Evolutionary conservation across 805 yeast species (phyloP).

Genomic region (Sugiyamaella valdiviana): DNA sequence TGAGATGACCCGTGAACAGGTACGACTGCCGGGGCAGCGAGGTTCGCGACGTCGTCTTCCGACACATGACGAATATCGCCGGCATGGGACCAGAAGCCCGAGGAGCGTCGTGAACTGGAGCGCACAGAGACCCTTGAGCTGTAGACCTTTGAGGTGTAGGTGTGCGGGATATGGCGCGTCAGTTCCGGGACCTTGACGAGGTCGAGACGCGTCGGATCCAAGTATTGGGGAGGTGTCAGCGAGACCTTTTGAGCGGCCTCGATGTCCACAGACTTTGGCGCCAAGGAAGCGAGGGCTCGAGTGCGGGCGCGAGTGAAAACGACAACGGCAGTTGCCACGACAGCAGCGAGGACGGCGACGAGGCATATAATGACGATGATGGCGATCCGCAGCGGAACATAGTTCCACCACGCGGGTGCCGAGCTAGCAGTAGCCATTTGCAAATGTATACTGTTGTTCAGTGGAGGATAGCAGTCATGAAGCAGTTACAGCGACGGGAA

Average conservation of each 20-base stretch:
- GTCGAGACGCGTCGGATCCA: too few species aligned
- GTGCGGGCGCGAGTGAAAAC: neutral
- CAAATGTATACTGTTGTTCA: neutral
- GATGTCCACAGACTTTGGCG: neutral
- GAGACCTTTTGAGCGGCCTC: too few species aligned
- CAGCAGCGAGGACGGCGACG: neutral
- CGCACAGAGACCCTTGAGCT: too few species aligned
- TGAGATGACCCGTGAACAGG: too few species aligned
- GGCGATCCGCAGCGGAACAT: neutral
- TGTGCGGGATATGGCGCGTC: neutral
- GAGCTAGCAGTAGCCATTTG: neutral
- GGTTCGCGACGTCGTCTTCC: too few species aligned
- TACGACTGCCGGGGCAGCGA: too few species aligned
- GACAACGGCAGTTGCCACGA: neutral
- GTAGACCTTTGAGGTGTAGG: neutral
- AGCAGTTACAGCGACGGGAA: neutral
- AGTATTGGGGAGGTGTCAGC: too few species aligned
- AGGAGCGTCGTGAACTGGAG: too few species aligned
- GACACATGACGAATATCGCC: too few species aligned
- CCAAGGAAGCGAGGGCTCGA: too few species aligned
- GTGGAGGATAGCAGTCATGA: neutral
- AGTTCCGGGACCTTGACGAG: neutral
- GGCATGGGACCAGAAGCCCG: too few species aligned
- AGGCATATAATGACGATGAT: conserved; percentile 3
- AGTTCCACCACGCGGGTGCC: conserved; percentile 3